Conservation (phyloP, 169 alveolate species). For the Perkinsus chesapeaki region DNA sequence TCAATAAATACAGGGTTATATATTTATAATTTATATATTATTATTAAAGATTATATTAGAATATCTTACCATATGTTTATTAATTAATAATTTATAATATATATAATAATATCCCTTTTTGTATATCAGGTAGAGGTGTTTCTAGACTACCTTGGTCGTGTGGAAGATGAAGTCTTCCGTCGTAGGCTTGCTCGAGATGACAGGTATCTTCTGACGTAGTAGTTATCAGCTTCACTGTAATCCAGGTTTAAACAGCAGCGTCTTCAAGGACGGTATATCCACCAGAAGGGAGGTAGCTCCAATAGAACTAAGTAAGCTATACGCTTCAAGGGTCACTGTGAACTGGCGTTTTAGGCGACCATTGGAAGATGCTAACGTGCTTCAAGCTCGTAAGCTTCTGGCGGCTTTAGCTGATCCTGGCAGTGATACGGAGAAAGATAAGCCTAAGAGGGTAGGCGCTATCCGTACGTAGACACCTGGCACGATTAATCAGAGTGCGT, state of each 20-base stretch:
- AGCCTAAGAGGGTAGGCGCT: background rate
- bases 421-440: background rate
- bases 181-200: conserved; percentile 20
- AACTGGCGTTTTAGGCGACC: background rate
- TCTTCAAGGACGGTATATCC: background rate
- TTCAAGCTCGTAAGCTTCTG: background rate
- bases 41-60: no score
- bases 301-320: background rate
- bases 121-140: background rate
- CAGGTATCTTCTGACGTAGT: no score
- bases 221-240: background rate
- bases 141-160: conserved; percentile 6
- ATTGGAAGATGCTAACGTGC: background rate
- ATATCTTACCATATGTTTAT: no score
- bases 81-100: no score
- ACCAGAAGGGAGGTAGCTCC: background rate
- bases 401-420: background rate
- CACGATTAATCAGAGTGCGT: background rate
- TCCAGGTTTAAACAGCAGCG: background rate
- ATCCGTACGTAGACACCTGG: background rate
- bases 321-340: background rate
- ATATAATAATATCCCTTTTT: no score
- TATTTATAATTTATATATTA: no score
- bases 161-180: conserved; percentile 22
- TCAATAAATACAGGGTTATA: no score